These are phyloP conservation scores for Aureobasidium sp. DNA, from an alignment of 2,329 filamentous ascomycete species.

Conservation along the genomic window DNA sequence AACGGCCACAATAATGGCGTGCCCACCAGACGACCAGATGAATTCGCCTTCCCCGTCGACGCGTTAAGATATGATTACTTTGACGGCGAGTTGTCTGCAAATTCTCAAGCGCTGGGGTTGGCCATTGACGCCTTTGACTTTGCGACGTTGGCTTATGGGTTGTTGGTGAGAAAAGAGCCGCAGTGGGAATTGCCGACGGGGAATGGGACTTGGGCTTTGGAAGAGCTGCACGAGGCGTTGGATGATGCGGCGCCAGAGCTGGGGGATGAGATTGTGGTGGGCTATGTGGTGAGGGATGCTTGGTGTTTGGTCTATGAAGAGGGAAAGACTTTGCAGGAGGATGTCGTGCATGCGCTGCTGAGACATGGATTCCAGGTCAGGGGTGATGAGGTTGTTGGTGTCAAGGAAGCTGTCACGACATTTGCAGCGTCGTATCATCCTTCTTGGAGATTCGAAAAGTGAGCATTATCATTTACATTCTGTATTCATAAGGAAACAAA, in stretches of 20 bases:
- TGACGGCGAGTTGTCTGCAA: constrained; percentile 5
- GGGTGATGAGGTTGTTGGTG: neutral
- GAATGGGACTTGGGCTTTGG: constrained; percentile 12
- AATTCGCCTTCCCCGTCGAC: neutral
- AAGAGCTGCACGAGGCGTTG: constrained; percentile 13
- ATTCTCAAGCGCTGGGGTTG: constrained; percentile 11
- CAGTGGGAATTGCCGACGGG: neutral
- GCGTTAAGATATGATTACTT: constrained; percentile 12
- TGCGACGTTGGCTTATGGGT: neutral
- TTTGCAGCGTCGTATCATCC: neutral
- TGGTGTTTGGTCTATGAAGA: constrained; percentile 15
- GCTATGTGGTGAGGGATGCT: constrained; percentile 4
- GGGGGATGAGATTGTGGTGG: constrained; percentile 13
- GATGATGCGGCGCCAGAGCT: constrained; percentile 5
- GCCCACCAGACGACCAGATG: neutral
- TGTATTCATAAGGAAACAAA: neutral
- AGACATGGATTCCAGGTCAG: constrained; percentile 4
- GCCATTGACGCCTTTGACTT: constrained; percentile 8
- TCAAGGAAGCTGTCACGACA: neutral
- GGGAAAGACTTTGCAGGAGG: constrained; percentile 6
- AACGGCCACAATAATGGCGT: constrained; percentile 6
- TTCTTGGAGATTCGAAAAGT: neutral
- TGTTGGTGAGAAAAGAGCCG: neutral
- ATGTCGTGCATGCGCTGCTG: constrained; percentile 1
- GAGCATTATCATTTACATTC: neutral